A percentile compares a stretch with the other conserved stretches of the same genome.
These are phyloP conservation scores for Trichopus zeylanicus DNA, from an alignment of 116 monocot species.

Conservation along the genomic window DNA sequence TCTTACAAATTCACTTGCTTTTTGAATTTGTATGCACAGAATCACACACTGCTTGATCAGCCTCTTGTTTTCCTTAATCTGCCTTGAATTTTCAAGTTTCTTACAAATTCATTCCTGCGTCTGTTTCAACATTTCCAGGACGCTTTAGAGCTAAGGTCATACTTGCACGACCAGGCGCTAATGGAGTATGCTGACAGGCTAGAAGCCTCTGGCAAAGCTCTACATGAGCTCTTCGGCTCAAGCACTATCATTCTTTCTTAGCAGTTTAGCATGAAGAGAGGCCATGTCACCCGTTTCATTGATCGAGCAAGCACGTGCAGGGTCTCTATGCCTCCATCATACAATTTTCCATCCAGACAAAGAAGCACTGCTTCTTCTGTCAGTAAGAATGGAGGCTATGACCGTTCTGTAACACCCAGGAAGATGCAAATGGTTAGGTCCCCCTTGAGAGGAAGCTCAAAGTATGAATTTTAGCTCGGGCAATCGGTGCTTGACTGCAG, in stretches of 20 bases:
- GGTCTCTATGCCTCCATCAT: neutral
- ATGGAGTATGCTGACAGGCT: constrained; percentile 35
- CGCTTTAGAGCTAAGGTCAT: constrained; percentile 35
- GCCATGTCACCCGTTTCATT: constrained; percentile 23
- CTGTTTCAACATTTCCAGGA: constrained; percentile 17
- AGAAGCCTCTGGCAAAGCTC: constrained; percentile 22
- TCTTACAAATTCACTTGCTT: too few relatives aligned
- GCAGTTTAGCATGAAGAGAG: constrained; percentile 29
- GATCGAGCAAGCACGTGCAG: constrained; percentile 11
- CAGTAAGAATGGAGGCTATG: neutral
- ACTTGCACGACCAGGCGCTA: constrained; percentile 28
- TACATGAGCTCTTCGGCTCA: constrained; percentile 18
- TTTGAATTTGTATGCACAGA: too few relatives aligned
- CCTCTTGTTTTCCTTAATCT: too few relatives aligned
- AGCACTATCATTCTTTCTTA: constrained; percentile 21
- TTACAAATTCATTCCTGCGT: too few relatives aligned
- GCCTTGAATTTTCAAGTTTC: too few relatives aligned
- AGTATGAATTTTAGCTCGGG: neutral
- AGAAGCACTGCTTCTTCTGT: constrained; percentile 5
- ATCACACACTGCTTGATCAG: too few relatives aligned
- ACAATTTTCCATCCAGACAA: constrained; percentile 4
- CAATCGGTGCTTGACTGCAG: constrained; percentile 8
- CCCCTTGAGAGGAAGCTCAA: constrained; percentile 3
- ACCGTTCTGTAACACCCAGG: constrained; percentile 1
- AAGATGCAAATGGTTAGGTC: neutral